Percentiles rank a stretch among this genome's conserved stretches.
phyloP scores from a whole-genome alignment of 2,329 filamentous ascomycete species.

The Colletotrichum graminicola region DNA sequence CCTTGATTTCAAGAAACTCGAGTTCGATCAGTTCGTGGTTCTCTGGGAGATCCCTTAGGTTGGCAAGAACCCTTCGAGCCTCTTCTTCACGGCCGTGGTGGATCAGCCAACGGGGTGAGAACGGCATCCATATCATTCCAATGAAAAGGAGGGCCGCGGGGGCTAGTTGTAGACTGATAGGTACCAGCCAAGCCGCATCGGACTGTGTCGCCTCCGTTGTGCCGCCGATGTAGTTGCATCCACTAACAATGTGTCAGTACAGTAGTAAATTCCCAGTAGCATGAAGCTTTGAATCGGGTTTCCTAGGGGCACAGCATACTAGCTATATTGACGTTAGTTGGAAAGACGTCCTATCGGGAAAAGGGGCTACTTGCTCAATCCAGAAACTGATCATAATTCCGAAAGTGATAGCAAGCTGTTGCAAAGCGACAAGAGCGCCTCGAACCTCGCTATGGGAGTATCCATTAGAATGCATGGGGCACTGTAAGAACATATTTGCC shows the following conservation, averaged over 20 bases:
- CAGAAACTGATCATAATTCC: constrained; percentile 76
- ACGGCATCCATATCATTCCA: constrained; percentile 85
- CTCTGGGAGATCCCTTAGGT: constrained; percentile 70
- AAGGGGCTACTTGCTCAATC: constrained; percentile 62
- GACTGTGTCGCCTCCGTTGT: constrained; percentile 62
- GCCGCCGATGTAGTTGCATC: constrained; percentile 75
- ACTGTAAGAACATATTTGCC: too few relatives aligned
- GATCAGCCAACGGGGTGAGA: constrained; percentile 80
- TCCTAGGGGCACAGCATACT: not conserved
- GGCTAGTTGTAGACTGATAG: constrained; percentile 77
- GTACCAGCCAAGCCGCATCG: constrained; percentile 80
- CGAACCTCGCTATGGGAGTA: constrained; percentile 49
- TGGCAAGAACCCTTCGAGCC: constrained; percentile 72
- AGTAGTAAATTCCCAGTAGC: constrained; percentile 36
- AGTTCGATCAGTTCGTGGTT: constrained; percentile 78
- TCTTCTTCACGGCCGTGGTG: constrained; percentile 78
- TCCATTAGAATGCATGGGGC: not conserved
- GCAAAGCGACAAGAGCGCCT: constrained; percentile 59
- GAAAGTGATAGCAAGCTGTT: constrained; percentile 69
- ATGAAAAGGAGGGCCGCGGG: constrained; percentile 75
- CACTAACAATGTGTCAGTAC: constrained; percentile 53
- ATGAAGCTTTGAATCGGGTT: not conserved
- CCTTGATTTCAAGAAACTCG: constrained; percentile 87
- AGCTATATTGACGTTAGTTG: constrained; percentile 22
- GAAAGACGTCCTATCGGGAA: not conserved